Evolutionary conservation across 352 stramenopile genomes (phyloP).

Genomic region (Phytophthora melonis): DNA sequence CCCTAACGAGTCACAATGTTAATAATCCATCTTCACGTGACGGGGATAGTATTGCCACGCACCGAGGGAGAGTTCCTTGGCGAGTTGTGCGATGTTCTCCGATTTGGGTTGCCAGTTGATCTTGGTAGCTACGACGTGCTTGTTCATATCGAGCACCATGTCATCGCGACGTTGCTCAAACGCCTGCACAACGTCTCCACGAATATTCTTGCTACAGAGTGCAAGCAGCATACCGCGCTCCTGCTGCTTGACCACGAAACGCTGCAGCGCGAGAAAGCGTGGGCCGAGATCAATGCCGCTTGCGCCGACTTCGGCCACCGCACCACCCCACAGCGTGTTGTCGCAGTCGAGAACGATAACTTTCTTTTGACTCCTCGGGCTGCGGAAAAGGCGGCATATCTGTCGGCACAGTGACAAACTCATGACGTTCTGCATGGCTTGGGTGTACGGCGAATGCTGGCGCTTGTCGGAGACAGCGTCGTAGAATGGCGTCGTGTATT

Average conservation of each 20-base stretch:
- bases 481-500: conserved; percentile 50
- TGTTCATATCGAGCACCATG: conserved; percentile 59
- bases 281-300: conserved; percentile 47
- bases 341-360: conserved; percentile 85
- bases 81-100: conserved; percentile 62
- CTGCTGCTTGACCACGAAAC: conserved; percentile 62
- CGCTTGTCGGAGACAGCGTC: conserved; percentile 58
- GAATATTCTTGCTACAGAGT: conserved; percentile 79
- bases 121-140: conserved; percentile 59
- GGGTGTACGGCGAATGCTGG: conserved; percentile 75
- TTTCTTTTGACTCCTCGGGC: conserved; percentile 53
- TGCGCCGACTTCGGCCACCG: conserved; percentile 65
- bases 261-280: conserved; percentile 63
- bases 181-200: conserved; percentile 54
- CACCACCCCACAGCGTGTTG: conserved; percentile 78
- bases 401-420: conserved; percentile 56
- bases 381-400: conserved; percentile 56
- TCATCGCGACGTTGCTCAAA: conserved; percentile 55
- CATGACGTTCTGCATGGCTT: conserved; percentile 64
- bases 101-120: conserved; percentile 76
- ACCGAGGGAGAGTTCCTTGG: conserved; percentile 63
- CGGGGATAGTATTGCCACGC: not conserved
- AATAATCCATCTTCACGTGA: not conserved
- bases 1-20: conserved; percentile 24
- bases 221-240: conserved; percentile 59